These are phyloP conservation scores for Avena sativa DNA, from an alignment of 176 grass and related monocot genomes.

Conservation along the genomic window DNA sequence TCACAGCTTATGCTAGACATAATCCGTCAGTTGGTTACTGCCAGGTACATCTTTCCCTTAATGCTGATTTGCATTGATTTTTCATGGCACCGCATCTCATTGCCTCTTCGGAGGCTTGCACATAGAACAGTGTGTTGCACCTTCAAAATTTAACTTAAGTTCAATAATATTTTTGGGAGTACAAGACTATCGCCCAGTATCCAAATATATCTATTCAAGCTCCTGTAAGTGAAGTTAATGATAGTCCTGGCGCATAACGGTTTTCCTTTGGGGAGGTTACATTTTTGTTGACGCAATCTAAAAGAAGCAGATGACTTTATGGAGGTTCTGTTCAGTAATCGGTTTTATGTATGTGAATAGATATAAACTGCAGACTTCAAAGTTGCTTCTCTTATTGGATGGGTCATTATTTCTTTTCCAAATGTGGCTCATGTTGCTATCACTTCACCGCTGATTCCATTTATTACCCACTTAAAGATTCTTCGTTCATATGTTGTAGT, in stretches of 20 bases:
- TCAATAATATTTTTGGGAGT: constrained; percentile 1
- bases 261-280: neutral
- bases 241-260: neutral
- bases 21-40: constrained; percentile 99
- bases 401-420: neutral
- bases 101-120: constrained; percentile 8
- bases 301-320: neutral
- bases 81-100: constrained; percentile 22
- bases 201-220: neutral
- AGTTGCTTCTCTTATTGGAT: neutral
- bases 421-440: neutral
- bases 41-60: constrained; percentile 65
- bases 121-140: constrained; percentile 16
- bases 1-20: constrained; percentile 97
- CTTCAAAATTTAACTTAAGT: constrained; percentile 10
- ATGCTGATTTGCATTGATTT: neutral
- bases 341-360: neutral
- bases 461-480: neutral
- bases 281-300: neutral
- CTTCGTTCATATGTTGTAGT: neutral
- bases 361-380: constrained; percentile 8
- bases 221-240: neutral
- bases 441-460: neutral
- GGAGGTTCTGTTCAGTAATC: neutral
- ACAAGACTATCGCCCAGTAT: neutral